Evolutionary conservation across 345 rosid species (phyloP), one percentile per base, ranked within the genome.

Genomic region (Mangifera indica): DNA sequence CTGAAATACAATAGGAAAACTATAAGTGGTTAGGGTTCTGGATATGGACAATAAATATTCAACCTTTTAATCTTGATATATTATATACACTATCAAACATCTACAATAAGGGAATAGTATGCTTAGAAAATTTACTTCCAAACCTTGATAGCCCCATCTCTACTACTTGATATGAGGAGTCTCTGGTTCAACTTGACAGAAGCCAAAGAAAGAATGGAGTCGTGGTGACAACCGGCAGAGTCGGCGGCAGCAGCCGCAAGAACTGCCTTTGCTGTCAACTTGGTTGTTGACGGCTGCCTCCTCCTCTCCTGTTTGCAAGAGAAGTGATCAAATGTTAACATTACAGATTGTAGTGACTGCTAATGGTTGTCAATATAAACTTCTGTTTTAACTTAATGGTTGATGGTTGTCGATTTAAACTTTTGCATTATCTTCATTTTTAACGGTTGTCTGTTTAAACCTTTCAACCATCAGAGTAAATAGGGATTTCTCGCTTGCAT

Each of bases 61-160:
- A n/a, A 62, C 22, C 17, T 17, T 73, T 77, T 29, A 22, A 67
- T 12, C 57, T 72, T 65, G 56, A 51, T 48, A 61, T 3, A 45
- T 21, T 55, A 75, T 71, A 25, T 73, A 81, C 79, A 81, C 42
- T 62, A 59, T 70, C 22, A 32, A 70, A 26, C 79, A 86, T 77
- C 72, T 81, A 82, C 85, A 79, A 55, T 45, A 61, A 63, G 32
- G 59, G 76, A 70, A 76, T 68, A 22, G 17, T 40, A 72, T 71
- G 62, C 70, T 60, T 42, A 46, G 29, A n/a, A 70, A 69, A 68
- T 56, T 83, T 80, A 95, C 87, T 92, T 95, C 98, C 98, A 95
- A 79, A 95, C 98, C 87, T 92, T 95, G 61, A 95, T 84, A 72
- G 97, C 93, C 77, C 99, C 98, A 84, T 92, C 98, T 81, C 99